Conservation (phyloP, 768 basidiomycete species). For the Exidia glandulosa region DNA sequence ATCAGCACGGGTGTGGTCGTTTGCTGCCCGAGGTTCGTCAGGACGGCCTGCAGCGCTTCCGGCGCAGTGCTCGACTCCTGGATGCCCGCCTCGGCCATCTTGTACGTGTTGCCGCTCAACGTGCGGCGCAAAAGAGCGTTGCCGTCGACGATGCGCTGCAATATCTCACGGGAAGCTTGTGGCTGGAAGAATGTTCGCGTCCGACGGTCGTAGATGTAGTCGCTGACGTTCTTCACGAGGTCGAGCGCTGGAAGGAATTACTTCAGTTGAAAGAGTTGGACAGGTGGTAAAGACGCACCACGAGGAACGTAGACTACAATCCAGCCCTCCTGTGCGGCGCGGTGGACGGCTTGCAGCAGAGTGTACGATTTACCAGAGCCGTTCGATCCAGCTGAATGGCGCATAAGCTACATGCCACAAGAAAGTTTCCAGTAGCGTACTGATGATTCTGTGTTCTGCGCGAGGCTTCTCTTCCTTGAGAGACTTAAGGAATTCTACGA, state of each 20-base stretch:
- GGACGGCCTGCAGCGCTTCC: slow-evolving; percentile 41
- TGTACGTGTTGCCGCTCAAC: slow-evolving; percentile 35
- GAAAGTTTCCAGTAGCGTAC: not conserved
- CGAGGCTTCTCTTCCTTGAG: not conserved
- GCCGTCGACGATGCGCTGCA: slow-evolving; percentile 49
- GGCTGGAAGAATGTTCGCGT: slow-evolving; percentile 73
- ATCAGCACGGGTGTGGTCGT: slow-evolving; percentile 64
- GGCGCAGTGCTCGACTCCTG: slow-evolving; percentile 44
- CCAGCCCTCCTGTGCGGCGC: slow-evolving; percentile 56
- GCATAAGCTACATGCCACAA: slow-evolving; percentile 6
- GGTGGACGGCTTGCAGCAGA: slow-evolving; percentile 65
- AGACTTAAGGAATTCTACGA: slow-evolving; percentile 40
- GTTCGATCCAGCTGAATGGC: slow-evolving; percentile 52
- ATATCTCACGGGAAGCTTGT: slow-evolving; percentile 45
- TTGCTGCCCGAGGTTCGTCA: slow-evolving; percentile 55
- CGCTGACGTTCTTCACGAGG: slow-evolving; percentile 65
- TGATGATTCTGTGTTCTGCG: not conserved
- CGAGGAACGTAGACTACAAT: slow-evolving; percentile 78
- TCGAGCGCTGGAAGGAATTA: slow-evolving; percentile 28
- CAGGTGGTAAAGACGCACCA: slow-evolving; percentile 30
- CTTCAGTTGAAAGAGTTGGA: slow-evolving; percentile 18
- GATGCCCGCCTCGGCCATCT: slow-evolving; percentile 44
- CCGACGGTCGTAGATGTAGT: slow-evolving; percentile 62
- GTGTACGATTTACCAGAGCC: slow-evolving; percentile 78
- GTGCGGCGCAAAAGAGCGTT: slow-evolving; percentile 43